Percentiles rank a stretch among this genome's conserved stretches.
Conservation (phyloP, 192 early-diverging fungal species). For the Geranomyces variabilis region DNA sequence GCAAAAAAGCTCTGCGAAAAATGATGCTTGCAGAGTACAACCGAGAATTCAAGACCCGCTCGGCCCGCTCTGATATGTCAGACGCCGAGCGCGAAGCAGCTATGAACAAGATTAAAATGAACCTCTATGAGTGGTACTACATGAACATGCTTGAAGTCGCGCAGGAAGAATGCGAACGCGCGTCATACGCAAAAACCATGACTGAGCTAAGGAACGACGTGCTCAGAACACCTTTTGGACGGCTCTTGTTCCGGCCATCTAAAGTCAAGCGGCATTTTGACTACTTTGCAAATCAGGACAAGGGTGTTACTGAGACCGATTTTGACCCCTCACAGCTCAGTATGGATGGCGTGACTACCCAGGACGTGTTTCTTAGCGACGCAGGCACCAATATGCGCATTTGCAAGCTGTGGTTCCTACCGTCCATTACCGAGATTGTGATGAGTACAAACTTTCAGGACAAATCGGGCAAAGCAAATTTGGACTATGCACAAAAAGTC, state of each 20-base stretch:
- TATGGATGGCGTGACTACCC: constrained; percentile 45
- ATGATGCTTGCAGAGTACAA: constrained; percentile 49
- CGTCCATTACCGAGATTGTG: constrained; percentile 54
- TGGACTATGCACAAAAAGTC: constrained; percentile 40
- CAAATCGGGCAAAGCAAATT: constrained; percentile 25
- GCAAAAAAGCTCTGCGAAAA: constrained; percentile 55
- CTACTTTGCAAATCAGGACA: constrained; percentile 45
- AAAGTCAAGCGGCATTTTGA: constrained; percentile 43
- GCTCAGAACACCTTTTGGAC: constrained; percentile 33
- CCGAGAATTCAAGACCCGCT: constrained; percentile 35
- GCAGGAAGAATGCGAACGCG: constrained; percentile 52
- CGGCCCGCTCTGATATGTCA: constrained; percentile 18
- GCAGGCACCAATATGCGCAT: constrained; percentile 32
- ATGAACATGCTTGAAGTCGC: constrained; percentile 50
- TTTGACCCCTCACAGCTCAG: constrained; percentile 33
- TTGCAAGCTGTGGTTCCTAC: constrained; percentile 52
- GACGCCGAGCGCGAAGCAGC: constrained; percentile 41
- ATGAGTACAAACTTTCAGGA: constrained; percentile 22
- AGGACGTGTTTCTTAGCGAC: constrained; percentile 41
- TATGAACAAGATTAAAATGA: constrained; percentile 29
- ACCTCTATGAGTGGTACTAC: constrained; percentile 54
- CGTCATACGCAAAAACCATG: constrained; percentile 50
- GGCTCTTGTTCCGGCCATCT: constrained; percentile 47
- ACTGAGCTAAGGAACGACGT: constrained; percentile 37
- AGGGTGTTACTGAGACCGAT: constrained; percentile 27